phyloP scores from a whole-genome alignment of 768 basidiomycete species.

The Mycena sanguinolenta region DNA sequence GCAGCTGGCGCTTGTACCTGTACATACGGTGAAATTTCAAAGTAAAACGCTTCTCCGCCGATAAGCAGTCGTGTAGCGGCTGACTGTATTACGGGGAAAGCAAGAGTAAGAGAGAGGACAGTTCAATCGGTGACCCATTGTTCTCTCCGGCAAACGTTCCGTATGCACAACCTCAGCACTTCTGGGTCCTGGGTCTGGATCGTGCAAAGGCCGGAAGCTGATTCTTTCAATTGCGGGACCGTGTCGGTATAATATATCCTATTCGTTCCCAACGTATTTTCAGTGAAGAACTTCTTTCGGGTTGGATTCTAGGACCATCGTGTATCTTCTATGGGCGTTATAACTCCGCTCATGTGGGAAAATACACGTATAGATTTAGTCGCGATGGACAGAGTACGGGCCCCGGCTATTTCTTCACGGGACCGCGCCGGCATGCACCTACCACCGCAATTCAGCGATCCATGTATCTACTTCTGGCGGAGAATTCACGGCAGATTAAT shows the following conservation, averaged over 20 bases:
- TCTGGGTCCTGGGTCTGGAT: background rate
- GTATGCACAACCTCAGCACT: background rate
- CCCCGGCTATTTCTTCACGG: too few relatives aligned
- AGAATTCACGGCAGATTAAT: slow-evolving; percentile 23
- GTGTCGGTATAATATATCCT: too few relatives aligned
- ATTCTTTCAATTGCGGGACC: too few relatives aligned
- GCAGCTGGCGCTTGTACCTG: background rate
- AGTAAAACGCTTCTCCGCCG: slow-evolving; percentile 5
- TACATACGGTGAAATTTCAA: background rate
- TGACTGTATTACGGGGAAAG: background rate
- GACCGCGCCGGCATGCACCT: too few relatives aligned
- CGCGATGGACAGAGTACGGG: too few relatives aligned
- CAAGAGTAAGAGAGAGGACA: slow-evolving; percentile 8
- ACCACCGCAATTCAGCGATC: background rate
- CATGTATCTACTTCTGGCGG: slow-evolving; percentile 6
- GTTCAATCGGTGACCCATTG: slow-evolving; percentile 12
- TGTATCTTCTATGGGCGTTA: background rate
- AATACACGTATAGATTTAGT: too few relatives aligned
- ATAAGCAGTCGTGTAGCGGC: slow-evolving; percentile 21
- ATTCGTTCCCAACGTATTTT: background rate
- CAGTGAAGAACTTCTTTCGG: slow-evolving; percentile 1
- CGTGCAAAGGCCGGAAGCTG: too few relatives aligned
- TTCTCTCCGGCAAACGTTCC: background rate
- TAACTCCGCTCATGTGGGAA: slow-evolving; percentile 1
- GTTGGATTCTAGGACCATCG: background rate